phyloP scores from a whole-genome alignment of 2,329 filamentous ascomycete species.

The Scleromitrula shiraiana region DNA sequence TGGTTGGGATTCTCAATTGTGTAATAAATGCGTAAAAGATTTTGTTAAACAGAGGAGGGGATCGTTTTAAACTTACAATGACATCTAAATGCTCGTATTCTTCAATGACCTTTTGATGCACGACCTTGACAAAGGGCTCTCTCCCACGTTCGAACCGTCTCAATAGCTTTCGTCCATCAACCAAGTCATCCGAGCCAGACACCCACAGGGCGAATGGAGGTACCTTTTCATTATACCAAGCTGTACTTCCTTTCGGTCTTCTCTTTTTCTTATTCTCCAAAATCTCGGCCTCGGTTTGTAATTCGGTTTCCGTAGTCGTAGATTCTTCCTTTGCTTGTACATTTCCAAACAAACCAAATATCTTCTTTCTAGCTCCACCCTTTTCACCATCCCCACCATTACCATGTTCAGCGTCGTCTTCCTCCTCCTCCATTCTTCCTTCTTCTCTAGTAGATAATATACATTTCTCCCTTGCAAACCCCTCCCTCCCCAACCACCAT shows the following conservation, averaged over 20 bases:
- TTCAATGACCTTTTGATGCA: constrained; percentile 75
- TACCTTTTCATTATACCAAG: constrained; percentile 75
- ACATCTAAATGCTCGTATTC: constrained; percentile 93
- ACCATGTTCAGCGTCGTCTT: constrained; percentile 31
- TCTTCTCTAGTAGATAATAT: constrained; percentile 74
- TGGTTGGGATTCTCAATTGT: background rate
- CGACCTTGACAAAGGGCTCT: constrained; percentile 73
- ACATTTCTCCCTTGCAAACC: constrained; percentile 78
- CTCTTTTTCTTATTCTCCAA: background rate
- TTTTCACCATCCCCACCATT: background rate
- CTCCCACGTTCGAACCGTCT: constrained; percentile 65
- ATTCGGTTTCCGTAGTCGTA: constrained; percentile 15
- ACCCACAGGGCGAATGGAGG: constrained; percentile 89
- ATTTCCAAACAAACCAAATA: too few species aligned
- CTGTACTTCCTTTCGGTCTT: constrained; percentile 42
- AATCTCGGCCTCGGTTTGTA: constrained; percentile 30
- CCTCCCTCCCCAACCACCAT: constrained; percentile 89
- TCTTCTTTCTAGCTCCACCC: background rate
- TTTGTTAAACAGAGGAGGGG: background rate
- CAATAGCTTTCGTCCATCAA: constrained; percentile 71
- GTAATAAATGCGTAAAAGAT: background rate
- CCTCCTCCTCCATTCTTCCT: constrained; percentile 50
- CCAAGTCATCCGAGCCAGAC: constrained; percentile 72
- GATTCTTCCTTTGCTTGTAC: background rate
- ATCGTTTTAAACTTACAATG: constrained; percentile 35